Evolutionary conservation across 345 rosid genomes (phyloP).

Genomic region (Leavenworthia alabamica): DNA sequence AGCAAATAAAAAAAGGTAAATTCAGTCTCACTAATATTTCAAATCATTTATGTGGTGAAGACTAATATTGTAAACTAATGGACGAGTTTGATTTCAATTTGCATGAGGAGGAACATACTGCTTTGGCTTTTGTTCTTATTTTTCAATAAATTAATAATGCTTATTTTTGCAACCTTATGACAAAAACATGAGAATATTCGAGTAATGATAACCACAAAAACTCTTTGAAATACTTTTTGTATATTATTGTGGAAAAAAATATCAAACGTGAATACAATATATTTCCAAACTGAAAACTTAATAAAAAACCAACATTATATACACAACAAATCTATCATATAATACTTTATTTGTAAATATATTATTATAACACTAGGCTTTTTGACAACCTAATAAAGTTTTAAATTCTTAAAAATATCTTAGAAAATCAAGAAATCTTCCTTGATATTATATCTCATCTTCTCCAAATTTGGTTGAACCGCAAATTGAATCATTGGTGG

Average conservation of each 20-base stretch:
- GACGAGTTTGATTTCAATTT: constrained; percentile 12
- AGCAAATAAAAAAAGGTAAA: not conserved
- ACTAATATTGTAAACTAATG: not conserved
- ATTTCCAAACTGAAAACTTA: not conserved
- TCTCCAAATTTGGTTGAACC: constrained; percentile 84
- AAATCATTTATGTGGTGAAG: constrained; percentile 3
- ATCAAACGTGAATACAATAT: constrained; percentile 1
- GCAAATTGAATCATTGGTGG: constrained; percentile 95
- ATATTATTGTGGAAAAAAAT: not conserved
- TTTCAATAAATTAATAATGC: too few species aligned
- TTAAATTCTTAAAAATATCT: not conserved
- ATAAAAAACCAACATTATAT: constrained; percentile 11
- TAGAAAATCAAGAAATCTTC: constrained; percentile 63
- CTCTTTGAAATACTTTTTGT: not conserved
- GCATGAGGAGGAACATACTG: not conserved
- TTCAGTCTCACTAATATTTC: not conserved
- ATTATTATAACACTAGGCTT: constrained; percentile 10
- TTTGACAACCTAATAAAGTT: constrained; percentile 1
- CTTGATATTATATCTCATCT: constrained; percentile 67
- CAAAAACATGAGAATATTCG: not conserved
- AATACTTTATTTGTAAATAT: too few species aligned
- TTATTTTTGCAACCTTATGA: not conserved
- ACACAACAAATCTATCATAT: constrained; percentile 8
- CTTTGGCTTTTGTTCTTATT: not conserved
- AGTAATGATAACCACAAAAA: not conserved